phyloP scores from a whole-genome alignment of 2,329 filamentous ascomycete species.

The Fusarium sp. region DNA sequence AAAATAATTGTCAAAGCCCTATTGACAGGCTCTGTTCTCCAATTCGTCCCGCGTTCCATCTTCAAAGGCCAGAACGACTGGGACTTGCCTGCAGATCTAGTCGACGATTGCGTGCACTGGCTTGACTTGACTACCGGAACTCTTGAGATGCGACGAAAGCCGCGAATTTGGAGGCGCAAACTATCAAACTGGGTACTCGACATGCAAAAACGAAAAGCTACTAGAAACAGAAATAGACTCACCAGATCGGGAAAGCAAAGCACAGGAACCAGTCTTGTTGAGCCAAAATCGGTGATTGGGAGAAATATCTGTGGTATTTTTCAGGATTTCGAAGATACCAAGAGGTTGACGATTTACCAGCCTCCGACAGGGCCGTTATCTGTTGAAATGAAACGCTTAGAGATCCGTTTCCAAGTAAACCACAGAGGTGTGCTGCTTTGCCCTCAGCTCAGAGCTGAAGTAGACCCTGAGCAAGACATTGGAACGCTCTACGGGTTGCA shows the following conservation, averaged over 20 bases:
- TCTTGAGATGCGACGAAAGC: slow-evolving; percentile 66
- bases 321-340: slow-evolving; percentile 51
- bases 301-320: slow-evolving; percentile 60
- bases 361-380: slow-evolving; percentile 52
- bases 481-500: slow-evolving; percentile 56
- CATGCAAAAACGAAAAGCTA: slow-evolving; percentile 38
- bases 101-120: slow-evolving; percentile 71
- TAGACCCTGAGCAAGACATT: slow-evolving; percentile 70
- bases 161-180: slow-evolving; percentile 50
- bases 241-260: too few relatives aligned
- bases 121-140: slow-evolving; percentile 58
- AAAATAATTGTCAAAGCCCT: slow-evolving; percentile 60
- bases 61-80: slow-evolving; percentile 49
- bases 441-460: slow-evolving; percentile 62
- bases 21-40: slow-evolving; percentile 39
- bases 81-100: slow-evolving; percentile 66
- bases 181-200: slow-evolving; percentile 54
- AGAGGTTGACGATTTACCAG: slow-evolving; percentile 54
- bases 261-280: slow-evolving; percentile 56
- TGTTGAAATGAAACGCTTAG: slow-evolving; percentile 65
- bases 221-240: slow-evolving; percentile 4
- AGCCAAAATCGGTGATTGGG: slow-evolving; percentile 58
- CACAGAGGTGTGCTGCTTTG: slow-evolving; percentile 58
- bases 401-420: slow-evolving; percentile 68
- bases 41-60: slow-evolving; percentile 52